Conservation (phyloP, 2,329 filamentous ascomycete genomes). For the Acrocalymma vagum region DNA sequence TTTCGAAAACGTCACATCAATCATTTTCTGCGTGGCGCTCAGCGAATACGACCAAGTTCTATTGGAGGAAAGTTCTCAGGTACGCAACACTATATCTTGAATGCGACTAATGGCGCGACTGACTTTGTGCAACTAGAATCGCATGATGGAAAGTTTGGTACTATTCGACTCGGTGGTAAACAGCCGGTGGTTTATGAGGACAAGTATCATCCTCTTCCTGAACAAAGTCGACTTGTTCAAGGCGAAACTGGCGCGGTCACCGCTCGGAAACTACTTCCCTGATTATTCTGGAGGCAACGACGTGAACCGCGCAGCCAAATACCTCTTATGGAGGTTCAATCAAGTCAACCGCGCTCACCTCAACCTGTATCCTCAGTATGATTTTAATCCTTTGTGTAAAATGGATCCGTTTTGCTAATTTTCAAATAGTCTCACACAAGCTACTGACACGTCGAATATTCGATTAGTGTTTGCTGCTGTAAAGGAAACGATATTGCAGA, state of each 20-base stretch:
- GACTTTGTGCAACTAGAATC: constrained; percentile 72
- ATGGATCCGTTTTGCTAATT: too few species aligned
- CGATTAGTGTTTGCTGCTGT: constrained; percentile 97
- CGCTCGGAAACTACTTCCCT: constrained; percentile 93
- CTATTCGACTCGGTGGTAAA: constrained; percentile 99
- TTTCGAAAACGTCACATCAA: constrained; percentile 99
- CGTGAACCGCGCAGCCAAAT: constrained; percentile 97
- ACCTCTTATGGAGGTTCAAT: constrained; percentile 97
- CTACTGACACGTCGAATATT: constrained; percentile 98
- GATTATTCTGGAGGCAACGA: constrained; percentile 98
- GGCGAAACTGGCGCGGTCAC: constrained; percentile 88
- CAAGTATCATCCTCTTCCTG: constrained; percentile 96
- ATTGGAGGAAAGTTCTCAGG: constrained; percentile 96
- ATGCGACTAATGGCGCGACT: constrained; percentile 20
- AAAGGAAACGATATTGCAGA: constrained; percentile 98
- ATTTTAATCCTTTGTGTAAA: too few species aligned
- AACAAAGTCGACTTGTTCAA: constrained; percentile 99
- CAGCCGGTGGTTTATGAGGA: constrained; percentile 98
- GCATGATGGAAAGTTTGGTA: constrained; percentile 98
- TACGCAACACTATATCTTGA: constrained; percentile 60
- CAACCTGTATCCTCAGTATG: constrained; percentile 91
- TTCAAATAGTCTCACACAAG: constrained; percentile 84
- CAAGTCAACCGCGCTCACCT: constrained; percentile 97
- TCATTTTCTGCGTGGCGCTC: constrained; percentile 97
- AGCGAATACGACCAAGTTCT: constrained; percentile 99